Evolutionary conservation across 1,139 yeast genomes (phyloP).

Genomic region (Saccharomyces hybrid): DNA sequence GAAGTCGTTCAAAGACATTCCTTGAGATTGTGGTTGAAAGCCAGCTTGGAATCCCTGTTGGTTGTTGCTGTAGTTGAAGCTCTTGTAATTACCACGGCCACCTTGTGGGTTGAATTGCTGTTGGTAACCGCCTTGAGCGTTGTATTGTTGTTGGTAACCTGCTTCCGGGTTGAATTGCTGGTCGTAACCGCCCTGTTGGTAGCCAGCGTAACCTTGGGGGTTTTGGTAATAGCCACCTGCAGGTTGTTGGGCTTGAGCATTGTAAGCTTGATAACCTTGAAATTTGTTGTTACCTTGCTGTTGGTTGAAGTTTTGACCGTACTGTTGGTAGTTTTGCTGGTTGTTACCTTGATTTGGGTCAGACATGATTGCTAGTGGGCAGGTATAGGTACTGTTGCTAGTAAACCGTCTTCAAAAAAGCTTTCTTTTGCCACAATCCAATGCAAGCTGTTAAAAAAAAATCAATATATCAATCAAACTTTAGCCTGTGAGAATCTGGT

Average conservation of each 20-base stretch:
- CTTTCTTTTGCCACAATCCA: neutral
- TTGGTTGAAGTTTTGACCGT: constrained; percentile 27
- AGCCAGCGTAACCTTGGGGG: constrained; percentile 18
- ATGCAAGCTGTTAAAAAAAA: neutral
- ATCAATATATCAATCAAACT: neutral
- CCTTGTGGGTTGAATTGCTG: constrained; percentile 17
- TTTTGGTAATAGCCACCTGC: constrained; percentile 24
- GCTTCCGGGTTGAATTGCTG: constrained; percentile 18
- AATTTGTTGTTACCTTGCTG: constrained; percentile 28
- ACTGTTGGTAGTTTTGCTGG: constrained; percentile 34
- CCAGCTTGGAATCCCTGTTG: constrained; percentile 22
- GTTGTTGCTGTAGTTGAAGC: constrained; percentile 17
- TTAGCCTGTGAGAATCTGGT: neutral
- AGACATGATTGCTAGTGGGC: constrained; percentile 18
- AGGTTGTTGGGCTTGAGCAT: constrained; percentile 19
- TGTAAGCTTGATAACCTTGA: constrained; percentile 25
- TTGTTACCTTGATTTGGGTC: constrained; percentile 25
- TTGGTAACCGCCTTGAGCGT: constrained; percentile 17
- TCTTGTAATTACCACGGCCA: constrained; percentile 13
- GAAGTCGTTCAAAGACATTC: constrained; percentile 83
- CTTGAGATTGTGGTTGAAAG: constrained; percentile 38
- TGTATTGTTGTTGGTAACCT: constrained; percentile 19
- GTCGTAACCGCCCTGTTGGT: constrained; percentile 22
- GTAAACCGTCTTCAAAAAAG: neutral
- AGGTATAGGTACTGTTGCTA: neutral